Evolutionary conservation across 345 rosid genomes (phyloP).

Genomic region (Pistacia vera): DNA sequence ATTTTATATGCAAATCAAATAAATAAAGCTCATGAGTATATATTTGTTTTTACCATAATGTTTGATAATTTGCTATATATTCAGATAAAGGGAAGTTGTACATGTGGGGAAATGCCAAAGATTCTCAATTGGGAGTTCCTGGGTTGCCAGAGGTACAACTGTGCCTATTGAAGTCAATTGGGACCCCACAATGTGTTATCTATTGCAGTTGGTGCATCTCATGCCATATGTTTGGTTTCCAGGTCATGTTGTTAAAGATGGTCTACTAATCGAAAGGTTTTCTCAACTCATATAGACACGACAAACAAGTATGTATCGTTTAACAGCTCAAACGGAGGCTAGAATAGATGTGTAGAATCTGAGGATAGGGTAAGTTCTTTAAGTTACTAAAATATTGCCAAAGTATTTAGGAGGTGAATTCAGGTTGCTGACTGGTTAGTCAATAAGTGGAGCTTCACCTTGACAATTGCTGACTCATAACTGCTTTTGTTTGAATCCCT

Average conservation of each 20-base stretch:
- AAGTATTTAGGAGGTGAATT: too few species aligned
- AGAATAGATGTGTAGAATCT: too few species aligned
- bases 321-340: too few species aligned
- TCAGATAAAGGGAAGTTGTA: constrained; percentile 79
- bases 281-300: too few species aligned
- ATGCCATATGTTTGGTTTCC: constrained; percentile 75
- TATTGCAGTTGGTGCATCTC: constrained; percentile 83
- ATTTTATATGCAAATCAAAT: background rate
- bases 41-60: background rate
- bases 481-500: too few species aligned
- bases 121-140: constrained; percentile 86
- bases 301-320: too few species aligned
- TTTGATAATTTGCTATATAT: constrained; percentile 6
- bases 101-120: constrained; percentile 97
- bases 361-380: too few species aligned
- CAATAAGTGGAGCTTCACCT: too few species aligned
- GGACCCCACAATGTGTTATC: constrained; percentile 61
- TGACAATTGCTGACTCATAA: too few species aligned
- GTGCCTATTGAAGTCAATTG: constrained; percentile 62
- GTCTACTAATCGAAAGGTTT: too few species aligned
- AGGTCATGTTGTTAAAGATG: constrained; percentile 25
- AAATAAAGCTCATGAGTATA: background rate
- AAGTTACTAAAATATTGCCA: too few species aligned
- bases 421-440: too few species aligned
- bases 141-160: constrained; percentile 76